Base-by-base conservation (phyloP, 441 rosid species). In the Croton setiger region DNA sequence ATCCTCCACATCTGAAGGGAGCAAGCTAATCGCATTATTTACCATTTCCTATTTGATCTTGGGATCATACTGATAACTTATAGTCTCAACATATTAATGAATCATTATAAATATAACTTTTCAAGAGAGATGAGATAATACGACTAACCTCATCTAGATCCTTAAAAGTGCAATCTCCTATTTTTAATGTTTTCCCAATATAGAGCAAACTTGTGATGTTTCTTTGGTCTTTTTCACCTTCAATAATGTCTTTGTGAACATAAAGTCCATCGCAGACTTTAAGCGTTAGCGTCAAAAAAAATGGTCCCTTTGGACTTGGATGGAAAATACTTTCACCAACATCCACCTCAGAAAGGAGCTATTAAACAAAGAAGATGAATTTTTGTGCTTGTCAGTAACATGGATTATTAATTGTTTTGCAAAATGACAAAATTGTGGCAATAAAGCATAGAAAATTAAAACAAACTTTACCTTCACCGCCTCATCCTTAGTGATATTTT, bases 301-400 rank as follows among this genome's bases (percentile, higher is more conserved):
- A 84, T 74, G 84, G 90, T 45, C 97, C 97, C 21, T 90, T 89
- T 64, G 92, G 78, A 70, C 96, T 92, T 66, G 96, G 97, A 63
- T 85, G 96, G 69, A 89, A 72, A 55, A 92, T 79, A 69, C 84
- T 82, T 74, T 87, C 92, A 51, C 97, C 96, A 70, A 84, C 86
- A 52, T 92, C 94, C 82, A 88, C 88, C 77, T 86, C 88, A 2
- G 85, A 81, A 79, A 92, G 80, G 75, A 81, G 82, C 96, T 92
- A 85, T 75, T 68, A 63, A 72, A 71, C 23, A 78, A 37, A 62
- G 48, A 9, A 45, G 36, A 53, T 41, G 60, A 62, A 52, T 15
- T 31, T 15, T 31, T 36, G 63, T 17, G 45, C 52, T 39, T 44
- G 7, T 60, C 43, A 51, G 59, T 45, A 59, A 23, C 1, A 59